Base-by-base conservation (phyloP, 306 rosid species). In the Malus sylvestris region DNA sequence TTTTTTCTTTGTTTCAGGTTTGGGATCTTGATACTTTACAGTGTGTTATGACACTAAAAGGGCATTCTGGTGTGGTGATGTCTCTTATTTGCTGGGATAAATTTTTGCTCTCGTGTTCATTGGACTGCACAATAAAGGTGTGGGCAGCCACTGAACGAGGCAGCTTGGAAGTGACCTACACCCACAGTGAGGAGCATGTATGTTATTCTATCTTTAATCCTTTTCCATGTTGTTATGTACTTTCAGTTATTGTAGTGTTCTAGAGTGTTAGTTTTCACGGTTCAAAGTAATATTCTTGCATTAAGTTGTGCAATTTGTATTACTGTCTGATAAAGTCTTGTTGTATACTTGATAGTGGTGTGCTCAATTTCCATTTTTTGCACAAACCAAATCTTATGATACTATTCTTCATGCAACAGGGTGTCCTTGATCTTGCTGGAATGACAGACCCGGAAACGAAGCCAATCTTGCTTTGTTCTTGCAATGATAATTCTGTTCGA, bases 71-170 rank as follows among this genome's bases (percentile, higher is more conserved):
- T 5, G 60, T 2, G 29, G 86, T 89, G 63, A 89, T 66, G 46
- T 87, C 91, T 33, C 81, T 89, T n/a, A 55, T 83, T 30, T 89
- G 76, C 38, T 86, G 89, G 89, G 84, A 79, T 29, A 25, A 62
- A 1, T 71, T 53, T 65, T 45, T 82, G 63, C 12, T 82, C 18
- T 78, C 85, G 1, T 62, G 73, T 42, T 78, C 82, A 8, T 52
- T 74, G 80, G 82, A 80, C 27, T 27, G 60, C 67, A 74, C 79
- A 19, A 22, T 84, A 55, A 86, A 90, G 68, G 29, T 86, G 0
- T 86, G 90, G 91, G 80, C 4, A 30, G n/a, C 8, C n/a, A 71
- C 68, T 5, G 64, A 79, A 59, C 40, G 5, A 2, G 83, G 72
- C 15, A 58, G 32, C 67, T 67, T 87, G 81, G 77, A 79, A 72